Base-by-base conservation (phyloP, 139 green algal genomes). In the Trebouxia sp. region DNA sequence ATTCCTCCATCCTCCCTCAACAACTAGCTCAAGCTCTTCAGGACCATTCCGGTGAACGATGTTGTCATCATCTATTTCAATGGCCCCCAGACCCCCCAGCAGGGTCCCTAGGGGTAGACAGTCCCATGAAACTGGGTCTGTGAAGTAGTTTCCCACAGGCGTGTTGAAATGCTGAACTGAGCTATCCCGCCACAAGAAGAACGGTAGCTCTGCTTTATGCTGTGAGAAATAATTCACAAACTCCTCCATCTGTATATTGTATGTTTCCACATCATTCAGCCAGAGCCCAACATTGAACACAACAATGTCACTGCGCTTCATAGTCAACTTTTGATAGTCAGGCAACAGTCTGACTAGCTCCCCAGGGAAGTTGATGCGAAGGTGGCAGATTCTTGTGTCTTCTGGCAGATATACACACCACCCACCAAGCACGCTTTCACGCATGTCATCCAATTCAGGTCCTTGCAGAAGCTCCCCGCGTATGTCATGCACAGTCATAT, bases 1-100 rank as follows among this genome's bases (percentile, higher is more conserved):
- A 41, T 87, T 87, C 8, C 74, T 79, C 41, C 28, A 82, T 20
- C 79, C 79, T 15, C 83, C 78, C 48, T 78, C 43, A 24, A 78
- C 75, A 50, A 85, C 77, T 41, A 80, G 55, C 75, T 72, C 62
- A 9, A 72, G 62, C 32, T 72, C 62, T 15, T 72, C 62, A 15
- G 62, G 62, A 22, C 62, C 62, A 72, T 72, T 72, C 37, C 62
- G 20, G 32, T 72, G 62, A 30, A 72, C 10, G 3, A 45, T 45
- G 32, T 72, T 72, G 35, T 45, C 32, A 42, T 72, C 35, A 72
- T 72, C 62, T 30, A 72, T 24, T 10, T 35, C 26, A 37, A 72
- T 72, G 12, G 62, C 37, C 15, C 62, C 62, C 43, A 72, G 32
- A 12, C 62, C 62, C 9, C 62, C 62, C 35, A 72, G 1, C 4